Conservation (phyloP, 1,139 yeast species). For the Hansenula sp. region DNA sequence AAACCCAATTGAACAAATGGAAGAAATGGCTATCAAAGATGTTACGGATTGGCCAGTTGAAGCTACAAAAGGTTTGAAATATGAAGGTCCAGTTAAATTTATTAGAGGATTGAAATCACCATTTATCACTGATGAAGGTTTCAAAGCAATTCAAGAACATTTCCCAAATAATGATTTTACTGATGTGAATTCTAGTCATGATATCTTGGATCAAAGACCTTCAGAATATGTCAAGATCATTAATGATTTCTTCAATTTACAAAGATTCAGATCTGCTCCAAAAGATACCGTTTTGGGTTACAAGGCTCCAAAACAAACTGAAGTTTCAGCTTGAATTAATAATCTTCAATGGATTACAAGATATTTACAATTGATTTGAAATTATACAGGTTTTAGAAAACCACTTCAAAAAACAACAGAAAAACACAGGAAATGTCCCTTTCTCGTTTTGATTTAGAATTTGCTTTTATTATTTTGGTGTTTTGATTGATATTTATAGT, state of each 20-base stretch:
- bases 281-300: conserved; percentile 2
- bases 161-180: conserved; percentile 30
- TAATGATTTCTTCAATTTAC: conserved; percentile 19
- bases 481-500: not conserved
- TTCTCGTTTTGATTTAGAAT: not conserved
- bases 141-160: conserved; percentile 30
- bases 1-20: conserved; percentile 22
- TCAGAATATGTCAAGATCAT: conserved; percentile 30
- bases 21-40: conserved; percentile 23
- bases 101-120: conserved; percentile 39
- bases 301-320: not conserved
- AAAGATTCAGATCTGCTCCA: conserved; percentile 13
- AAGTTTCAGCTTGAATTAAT: not conserved
- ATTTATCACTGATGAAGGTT: conserved; percentile 32
- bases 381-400: too few species aligned
- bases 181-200: conserved; percentile 41
- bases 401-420: too few species aligned
- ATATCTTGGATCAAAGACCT: conserved; percentile 41
- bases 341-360: not conserved
- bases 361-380: too few species aligned
- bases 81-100: conserved; percentile 36
- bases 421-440: not conserved
- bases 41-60: conserved; percentile 39
- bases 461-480: not conserved
- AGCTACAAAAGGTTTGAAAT: conserved; percentile 23